Evolutionary conservation across 495 filamentous ascomycete genomes (phyloP), one percentile per base, ranked within the genome.

Genomic region (Aspergillus wentii): DNA sequence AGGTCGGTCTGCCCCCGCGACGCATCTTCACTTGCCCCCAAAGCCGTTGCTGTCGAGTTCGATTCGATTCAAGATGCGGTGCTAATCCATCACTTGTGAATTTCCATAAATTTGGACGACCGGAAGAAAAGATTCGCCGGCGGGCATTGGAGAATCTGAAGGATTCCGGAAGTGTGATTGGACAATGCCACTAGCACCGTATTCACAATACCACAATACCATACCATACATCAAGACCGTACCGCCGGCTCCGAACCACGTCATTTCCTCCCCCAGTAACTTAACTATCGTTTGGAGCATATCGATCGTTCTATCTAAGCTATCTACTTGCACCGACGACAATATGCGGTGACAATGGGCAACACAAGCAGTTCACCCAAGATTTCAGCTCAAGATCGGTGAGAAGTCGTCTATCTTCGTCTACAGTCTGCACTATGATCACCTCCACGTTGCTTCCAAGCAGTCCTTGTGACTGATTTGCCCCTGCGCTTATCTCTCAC

Each of bases 331-430:
- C 5, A 25, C 22, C 6, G 26, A 43, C 49, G 56, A 54, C 49
- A 60, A 43, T 38, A 59, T 64, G 65, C 57, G 54, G 14, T 52
- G 45, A 67, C 44, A 26, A 86, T 86, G 83, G 83, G 83, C 31
- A 86, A 85, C 59, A 57, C 71, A 7, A 57, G 58, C 47, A 85
- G 80, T 57, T 64, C 79, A 27, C 69, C 75, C 52, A 86, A 82
- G 64, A 80, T 87, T 40, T 83, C 83, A 23, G 72, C 79, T 16
- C 82, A 86, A 54, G 83, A 87, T 59, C 75, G 76, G 82, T 83
- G 10, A 29, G 26, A 49, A 56, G 60, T 46, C 1, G 3, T 11
- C 25, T 28, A 13, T 29, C 17, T 14, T 11, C 27, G 23, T 6
- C 9, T 10, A 10, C 17, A 18, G 9, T 11, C n/a, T n/a, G n/a